Percentiles rank a stretch among this genome's conserved stretches.
Conservation (phyloP, 2,329 filamentous ascomycete genomes). For the Beauveria sp. region DNA sequence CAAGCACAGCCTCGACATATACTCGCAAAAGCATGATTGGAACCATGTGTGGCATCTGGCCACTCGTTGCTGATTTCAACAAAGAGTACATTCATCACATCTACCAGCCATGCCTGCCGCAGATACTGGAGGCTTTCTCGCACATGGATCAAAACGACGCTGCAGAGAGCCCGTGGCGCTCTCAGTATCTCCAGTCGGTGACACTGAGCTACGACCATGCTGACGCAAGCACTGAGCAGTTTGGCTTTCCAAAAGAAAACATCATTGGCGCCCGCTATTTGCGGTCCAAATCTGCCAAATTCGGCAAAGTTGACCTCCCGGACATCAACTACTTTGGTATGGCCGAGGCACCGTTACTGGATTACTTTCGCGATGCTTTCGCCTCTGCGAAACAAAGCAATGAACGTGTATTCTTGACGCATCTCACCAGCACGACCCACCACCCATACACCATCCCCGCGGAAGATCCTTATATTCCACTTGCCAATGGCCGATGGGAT, state of each 20-base stretch:
- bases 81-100: conserved; percentile 32
- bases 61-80: conserved; percentile 35
- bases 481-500: conserved; percentile 16
- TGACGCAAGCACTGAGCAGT: conserved; percentile 20
- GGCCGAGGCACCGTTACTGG: conserved; percentile 22
- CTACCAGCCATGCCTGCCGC: conserved; percentile 35
- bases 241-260: conserved; percentile 25
- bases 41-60: conserved; percentile 33
- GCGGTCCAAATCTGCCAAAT: conserved; percentile 19
- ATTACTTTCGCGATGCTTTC: conserved; percentile 26
- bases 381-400: conserved; percentile 20
- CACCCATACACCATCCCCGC: conserved; percentile 24
- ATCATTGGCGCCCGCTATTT: conserved; percentile 23
- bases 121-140: conserved; percentile 23
- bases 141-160: conserved; percentile 12
- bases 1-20: conserved; percentile 33
- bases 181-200: conserved; percentile 26
- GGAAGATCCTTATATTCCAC: conserved; percentile 20
- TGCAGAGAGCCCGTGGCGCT: conserved; percentile 24
- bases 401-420: conserved; percentile 26
- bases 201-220: conserved; percentile 28
- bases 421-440: conserved; percentile 29
- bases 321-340: conserved; percentile 29
- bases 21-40: conserved; percentile 36
- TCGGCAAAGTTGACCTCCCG: conserved; percentile 20